phyloP scores from a whole-genome alignment of 2,329 filamentous ascomycete genomes.

The Xylariaceae sp. region DNA sequence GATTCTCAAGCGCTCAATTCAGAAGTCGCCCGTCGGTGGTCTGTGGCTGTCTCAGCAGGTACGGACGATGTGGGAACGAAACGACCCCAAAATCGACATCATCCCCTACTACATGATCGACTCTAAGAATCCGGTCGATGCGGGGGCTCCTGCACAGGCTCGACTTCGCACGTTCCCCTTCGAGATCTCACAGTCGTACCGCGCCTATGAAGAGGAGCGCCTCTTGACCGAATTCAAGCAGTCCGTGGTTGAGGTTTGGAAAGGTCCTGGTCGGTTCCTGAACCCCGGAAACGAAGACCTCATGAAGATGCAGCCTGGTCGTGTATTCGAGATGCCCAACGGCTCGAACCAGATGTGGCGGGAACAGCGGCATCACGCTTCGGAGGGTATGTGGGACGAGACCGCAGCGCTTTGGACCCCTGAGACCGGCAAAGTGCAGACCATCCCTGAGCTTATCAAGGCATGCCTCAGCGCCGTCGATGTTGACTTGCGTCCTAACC shows the following conservation, averaged over 20 bases:
- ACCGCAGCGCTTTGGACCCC: slow-evolving; percentile 58
- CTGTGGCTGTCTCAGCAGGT: slow-evolving; percentile 88
- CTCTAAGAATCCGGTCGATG: slow-evolving; percentile 84
- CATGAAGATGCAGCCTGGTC: slow-evolving; percentile 66
- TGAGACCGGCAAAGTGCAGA: slow-evolving; percentile 55
- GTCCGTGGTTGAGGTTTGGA: slow-evolving; percentile 91
- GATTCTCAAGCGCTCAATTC: slow-evolving; percentile 83
- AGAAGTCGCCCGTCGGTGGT: slow-evolving; percentile 79
- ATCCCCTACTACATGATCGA: slow-evolving; percentile 83
- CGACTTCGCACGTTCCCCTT: slow-evolving; percentile 65
- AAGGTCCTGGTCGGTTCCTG: slow-evolving; percentile 64
- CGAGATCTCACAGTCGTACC: slow-evolving; percentile 64
- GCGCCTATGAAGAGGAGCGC: slow-evolving; percentile 81
- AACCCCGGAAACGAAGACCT: slow-evolving; percentile 69
- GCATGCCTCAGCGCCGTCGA: slow-evolving; percentile 74
- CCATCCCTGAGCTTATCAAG: slow-evolving; percentile 77
- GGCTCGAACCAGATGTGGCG: slow-evolving; percentile 95
- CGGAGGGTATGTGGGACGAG: slow-evolving; percentile 88
- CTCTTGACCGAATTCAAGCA: slow-evolving; percentile 96
- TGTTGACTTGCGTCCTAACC: slow-evolving; percentile 75
- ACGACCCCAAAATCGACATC: slow-evolving; percentile 65
- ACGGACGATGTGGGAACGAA: slow-evolving; percentile 68
- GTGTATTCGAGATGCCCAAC: slow-evolving; percentile 95
- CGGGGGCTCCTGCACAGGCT: slow-evolving; percentile 71
- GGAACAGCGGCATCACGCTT: slow-evolving; percentile 76